phyloP scores from a whole-genome alignment of 2,329 filamentous ascomycete species.

The Neonectria neomacrospora region DNA sequence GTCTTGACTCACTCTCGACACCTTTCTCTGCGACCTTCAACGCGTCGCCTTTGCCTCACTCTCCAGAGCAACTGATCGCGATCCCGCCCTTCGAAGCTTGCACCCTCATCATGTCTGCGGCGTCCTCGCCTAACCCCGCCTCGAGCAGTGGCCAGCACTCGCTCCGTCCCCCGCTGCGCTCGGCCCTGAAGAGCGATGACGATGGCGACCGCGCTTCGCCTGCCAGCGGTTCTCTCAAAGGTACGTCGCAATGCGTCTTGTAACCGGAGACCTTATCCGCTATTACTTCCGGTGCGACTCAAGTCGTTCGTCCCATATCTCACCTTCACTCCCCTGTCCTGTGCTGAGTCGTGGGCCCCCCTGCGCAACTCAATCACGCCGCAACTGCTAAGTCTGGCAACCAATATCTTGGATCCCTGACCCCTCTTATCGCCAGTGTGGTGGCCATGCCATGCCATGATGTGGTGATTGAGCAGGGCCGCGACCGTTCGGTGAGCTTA shows the following conservation, averaged over 20 bases:
- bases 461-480: slow-evolving; percentile 17
- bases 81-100: slow-evolving; percentile 8
- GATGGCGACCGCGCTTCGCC: slow-evolving; percentile 52
- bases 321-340: slow-evolving; percentile 18
- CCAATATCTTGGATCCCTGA: slow-evolving; percentile 19
- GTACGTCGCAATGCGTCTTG: slow-evolving; percentile 47
- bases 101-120: slow-evolving; percentile 43
- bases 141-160: slow-evolving; percentile 35
- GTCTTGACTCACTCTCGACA: slow-evolving; percentile 23
- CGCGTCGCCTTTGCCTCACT: slow-evolving; percentile 6
- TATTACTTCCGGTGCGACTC: slow-evolving; percentile 2
- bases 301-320: background rate
- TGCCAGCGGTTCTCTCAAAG: slow-evolving; percentile 55
- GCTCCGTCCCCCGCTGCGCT: slow-evolving; percentile 51
- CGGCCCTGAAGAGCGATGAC: slow-evolving; percentile 58
- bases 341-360: slow-evolving; percentile 20
- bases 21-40: slow-evolving; percentile 22
- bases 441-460: slow-evolving; percentile 26
- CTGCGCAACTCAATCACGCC: slow-evolving; percentile 23
- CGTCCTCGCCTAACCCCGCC: slow-evolving; percentile 33
- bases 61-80: slow-evolving; percentile 4
- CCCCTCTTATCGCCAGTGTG: slow-evolving; percentile 28
- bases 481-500: slow-evolving; percentile 13
- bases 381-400: slow-evolving; percentile 21
- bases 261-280: slow-evolving; percentile 12